Percentiles rank a stretch among this genome's conserved stretches.
phyloP scores from a whole-genome alignment of 2,329 filamentous ascomycete genomes.

The Apiospora kogelbergensis region DNA sequence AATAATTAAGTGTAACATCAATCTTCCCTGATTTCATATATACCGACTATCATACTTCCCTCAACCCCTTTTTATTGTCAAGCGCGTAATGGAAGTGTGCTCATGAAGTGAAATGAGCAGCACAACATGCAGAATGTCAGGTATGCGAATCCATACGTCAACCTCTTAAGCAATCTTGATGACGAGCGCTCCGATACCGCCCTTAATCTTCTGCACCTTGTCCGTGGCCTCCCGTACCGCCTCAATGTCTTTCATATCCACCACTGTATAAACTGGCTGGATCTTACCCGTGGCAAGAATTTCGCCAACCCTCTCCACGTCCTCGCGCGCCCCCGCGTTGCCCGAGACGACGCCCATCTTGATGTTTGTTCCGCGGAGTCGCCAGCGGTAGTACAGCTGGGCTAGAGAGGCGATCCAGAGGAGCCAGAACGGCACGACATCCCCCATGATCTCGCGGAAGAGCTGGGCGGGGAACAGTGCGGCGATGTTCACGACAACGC shows the following conservation, averaged over 20 bases:
- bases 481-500: conserved; percentile 42
- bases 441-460: conserved; percentile 32
- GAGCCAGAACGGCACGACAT: conserved; percentile 37
- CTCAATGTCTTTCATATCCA: conserved; percentile 42
- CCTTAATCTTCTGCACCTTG: conserved; percentile 39
- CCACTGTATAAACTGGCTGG: conserved; percentile 40
- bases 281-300: conserved; percentile 43
- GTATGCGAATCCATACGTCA: background rate
- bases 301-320: conserved; percentile 41
- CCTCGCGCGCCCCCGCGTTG: conserved; percentile 38
- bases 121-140: background rate
- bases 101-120: no score
- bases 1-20: background rate
- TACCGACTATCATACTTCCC: background rate
- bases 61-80: background rate
- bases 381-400: conserved; percentile 41
- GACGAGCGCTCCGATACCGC: conserved; percentile 44
- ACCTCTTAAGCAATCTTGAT: conserved; percentile 32
- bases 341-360: conserved; percentile 47
- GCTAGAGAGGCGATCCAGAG: conserved; percentile 34
- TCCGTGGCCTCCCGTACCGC: conserved; percentile 41
- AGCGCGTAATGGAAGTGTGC: background rate
- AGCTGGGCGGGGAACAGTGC: conserved; percentile 34
- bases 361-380: conserved; percentile 44
- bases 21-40: background rate